Conservation (phyloP, 495 filamentous ascomycete genomes). For the Melanomma pulvis-pyrius region DNA sequence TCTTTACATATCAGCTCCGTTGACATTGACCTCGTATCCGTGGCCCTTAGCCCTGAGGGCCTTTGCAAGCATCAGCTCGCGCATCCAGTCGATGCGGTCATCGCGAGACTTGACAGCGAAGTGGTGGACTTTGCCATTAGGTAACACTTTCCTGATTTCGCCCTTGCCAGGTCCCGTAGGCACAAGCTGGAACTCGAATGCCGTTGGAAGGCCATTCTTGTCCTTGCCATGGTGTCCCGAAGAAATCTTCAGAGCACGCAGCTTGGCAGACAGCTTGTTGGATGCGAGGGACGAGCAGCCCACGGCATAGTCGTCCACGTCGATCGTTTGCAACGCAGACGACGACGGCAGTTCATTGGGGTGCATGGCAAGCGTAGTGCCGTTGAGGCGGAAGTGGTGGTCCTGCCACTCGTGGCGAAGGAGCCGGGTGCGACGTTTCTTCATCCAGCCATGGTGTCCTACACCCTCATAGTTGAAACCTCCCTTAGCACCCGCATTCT, state of each 20-base stretch:
- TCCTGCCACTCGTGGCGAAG: constrained; percentile 94
- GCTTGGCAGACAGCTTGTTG: constrained; percentile 81
- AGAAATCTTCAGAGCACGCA: constrained; percentile 77
- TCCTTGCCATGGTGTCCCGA: constrained; percentile 54
- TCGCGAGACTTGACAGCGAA: constrained; percentile 87
- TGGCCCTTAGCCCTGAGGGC: constrained; percentile 79
- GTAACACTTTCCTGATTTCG: constrained; percentile 54
- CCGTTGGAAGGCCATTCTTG: constrained; percentile 55
- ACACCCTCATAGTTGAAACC: constrained; percentile 46
- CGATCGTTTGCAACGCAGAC: constrained; percentile 76
- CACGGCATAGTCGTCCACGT: constrained; percentile 94
- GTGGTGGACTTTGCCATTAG: constrained; percentile 77
- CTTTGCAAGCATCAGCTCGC: constrained; percentile 95
- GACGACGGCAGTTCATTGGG: constrained; percentile 60
- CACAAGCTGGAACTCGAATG: constrained; percentile 90
- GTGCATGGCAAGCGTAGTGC: constrained; percentile 83
- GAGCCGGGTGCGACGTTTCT: constrained; percentile 88
- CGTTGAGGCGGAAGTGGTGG: constrained; percentile 80
- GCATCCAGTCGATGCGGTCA: constrained; percentile 97
- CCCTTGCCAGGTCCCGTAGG: constrained; percentile 63
- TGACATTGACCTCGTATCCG: constrained; percentile 78
- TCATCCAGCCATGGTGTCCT: constrained; percentile 82
- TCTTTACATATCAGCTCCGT: constrained; percentile 73
- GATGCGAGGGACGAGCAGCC: constrained; percentile 77
- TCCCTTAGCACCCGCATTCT: constrained; percentile 19